Evolutionary conservation across 2,329 filamentous ascomycete genomes (phyloP), one percentile per base, ranked within the genome.

Genomic region (Atkinsonella texensis): DNA sequence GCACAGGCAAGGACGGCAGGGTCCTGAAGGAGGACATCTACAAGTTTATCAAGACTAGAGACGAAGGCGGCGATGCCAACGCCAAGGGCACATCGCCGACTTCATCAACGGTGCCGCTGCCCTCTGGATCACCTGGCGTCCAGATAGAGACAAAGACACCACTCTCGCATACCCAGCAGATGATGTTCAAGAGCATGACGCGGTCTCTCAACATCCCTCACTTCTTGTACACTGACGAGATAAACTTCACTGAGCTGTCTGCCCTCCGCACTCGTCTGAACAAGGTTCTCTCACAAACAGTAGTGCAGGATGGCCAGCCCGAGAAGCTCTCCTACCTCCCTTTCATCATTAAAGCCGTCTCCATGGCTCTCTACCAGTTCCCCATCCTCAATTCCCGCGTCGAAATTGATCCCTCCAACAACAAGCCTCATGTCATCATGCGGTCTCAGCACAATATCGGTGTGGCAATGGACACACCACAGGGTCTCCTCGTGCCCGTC

Each of bases 131-230:
- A 20, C 59, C 66, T 20, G 60, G 69, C 9, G 70, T 71, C 45
- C 84, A 87, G 65, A 72, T 71, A 50, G 93, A 97, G 68, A 85
- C 82, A 9, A 68, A 74, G 2, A 75, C 84, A 33, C 73, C 79
- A 52, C 74, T 98, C 55, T 87, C 87, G 12, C 84, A 83, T 39
- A 85, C 87, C 13, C 91, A 97, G 70, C 76, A 80, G 39, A 85
- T 89, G 64, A 98, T 98, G 93, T 97, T 95, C 81, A 96, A 94
- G 72, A 79, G 83, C 54, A 98, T 98, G 93, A 96, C 91, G 13
- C 83, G 83, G 53, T 96, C 91, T 2, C 77, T 98, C 56, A 80
- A 70, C 48, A 97, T 96, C 60, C 93, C 93, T 0, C 93, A 97
- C 69, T 96, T 98, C 70, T 80, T 97, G 54, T 98, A 95, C 71